Percentiles rank a stretch among this genome's conserved stretches.
Conservation (phyloP, 176 grass and related monocot species). For the Elymus sibiricus region DNA sequence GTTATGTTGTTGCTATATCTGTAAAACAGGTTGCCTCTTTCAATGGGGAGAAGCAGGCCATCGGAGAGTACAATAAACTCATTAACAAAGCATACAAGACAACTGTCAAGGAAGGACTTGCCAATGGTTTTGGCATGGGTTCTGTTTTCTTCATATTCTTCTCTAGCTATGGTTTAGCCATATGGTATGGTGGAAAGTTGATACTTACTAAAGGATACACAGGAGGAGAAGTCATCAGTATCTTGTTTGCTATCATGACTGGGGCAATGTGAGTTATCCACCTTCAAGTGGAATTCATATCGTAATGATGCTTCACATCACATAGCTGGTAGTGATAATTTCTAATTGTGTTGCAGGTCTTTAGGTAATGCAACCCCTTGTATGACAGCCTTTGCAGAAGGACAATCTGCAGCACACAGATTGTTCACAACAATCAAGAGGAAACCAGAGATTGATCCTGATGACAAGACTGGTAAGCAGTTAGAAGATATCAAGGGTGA, state of each 20-base stretch:
- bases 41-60: constrained; percentile 71
- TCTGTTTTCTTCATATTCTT: constrained; percentile 57
- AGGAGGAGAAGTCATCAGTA: constrained; percentile 57
- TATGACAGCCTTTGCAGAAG: constrained; percentile 71
- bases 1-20: constrained; percentile 3
- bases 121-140: constrained; percentile 65
- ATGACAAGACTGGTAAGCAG: constrained; percentile 41
- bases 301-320: not conserved
- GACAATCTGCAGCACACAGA: constrained; percentile 74
- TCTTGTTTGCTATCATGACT: constrained; percentile 63
- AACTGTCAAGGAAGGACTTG: constrained; percentile 58
- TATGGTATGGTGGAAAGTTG: constrained; percentile 67
- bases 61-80: constrained; percentile 47
- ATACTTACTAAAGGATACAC: constrained; percentile 52
- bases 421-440: constrained; percentile 77
- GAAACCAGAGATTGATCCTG: constrained; percentile 77
- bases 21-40: constrained; percentile 67
- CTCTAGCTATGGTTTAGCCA: constrained; percentile 58
- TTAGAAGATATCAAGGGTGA: constrained; percentile 70
- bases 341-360: constrained; percentile 43
- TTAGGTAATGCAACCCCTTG: constrained; percentile 79
- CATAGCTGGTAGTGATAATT: not conserved
- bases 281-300: not conserved
- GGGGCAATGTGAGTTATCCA: constrained; percentile 64
- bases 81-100: constrained; percentile 46